A percentile compares a stretch with the other conserved stretches of the same genome.
Conservation (phyloP, 495 filamentous ascomycete genomes). For the Lasiosphaeriaceae sp. region DNA sequence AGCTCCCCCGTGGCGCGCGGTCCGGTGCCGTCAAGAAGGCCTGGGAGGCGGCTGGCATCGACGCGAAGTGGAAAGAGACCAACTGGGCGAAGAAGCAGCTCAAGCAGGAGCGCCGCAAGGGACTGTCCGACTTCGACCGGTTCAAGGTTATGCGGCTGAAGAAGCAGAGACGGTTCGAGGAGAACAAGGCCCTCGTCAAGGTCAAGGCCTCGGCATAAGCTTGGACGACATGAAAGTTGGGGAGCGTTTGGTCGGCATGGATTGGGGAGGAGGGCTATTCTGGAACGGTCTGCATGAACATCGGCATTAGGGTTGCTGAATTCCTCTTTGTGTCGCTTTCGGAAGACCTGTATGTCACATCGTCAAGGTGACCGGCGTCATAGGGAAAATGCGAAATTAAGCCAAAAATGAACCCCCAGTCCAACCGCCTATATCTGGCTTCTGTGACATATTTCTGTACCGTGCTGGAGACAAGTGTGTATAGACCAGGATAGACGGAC, state of each 20-base stretch:
- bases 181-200: slow-evolving; percentile 88
- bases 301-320: slow-evolving; percentile 46
- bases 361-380: slow-evolving; percentile 40
- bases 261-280: slow-evolving; percentile 34
- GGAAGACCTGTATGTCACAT: slow-evolving; percentile 52
- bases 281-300: slow-evolving; percentile 45
- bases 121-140: slow-evolving; percentile 95
- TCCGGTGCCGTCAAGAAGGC: slow-evolving; percentile 73
- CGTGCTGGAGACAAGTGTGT: too few species aligned
- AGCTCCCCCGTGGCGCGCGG: slow-evolving; percentile 83
- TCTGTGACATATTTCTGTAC: background rate
- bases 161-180: slow-evolving; percentile 97
- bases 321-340: slow-evolving; percentile 47
- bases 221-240: slow-evolving; percentile 18
- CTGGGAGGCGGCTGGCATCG: slow-evolving; percentile 85
- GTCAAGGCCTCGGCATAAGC: slow-evolving; percentile 51
- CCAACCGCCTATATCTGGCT: slow-evolving; percentile 12
- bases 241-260: slow-evolving; percentile 38
- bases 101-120: slow-evolving; percentile 76
- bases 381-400: slow-evolving; percentile 44
- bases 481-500: too few species aligned
- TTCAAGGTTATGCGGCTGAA: slow-evolving; percentile 98
- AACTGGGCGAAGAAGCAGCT: slow-evolving; percentile 86
- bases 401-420: slow-evolving; percentile 25
- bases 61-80: slow-evolving; percentile 84